A percentile compares a stretch with the other conserved stretches of the same genome.
Evolutionary conservation across 495 filamentous ascomycete genomes (phyloP).

Genomic region (Penicillium lividum): DNA sequence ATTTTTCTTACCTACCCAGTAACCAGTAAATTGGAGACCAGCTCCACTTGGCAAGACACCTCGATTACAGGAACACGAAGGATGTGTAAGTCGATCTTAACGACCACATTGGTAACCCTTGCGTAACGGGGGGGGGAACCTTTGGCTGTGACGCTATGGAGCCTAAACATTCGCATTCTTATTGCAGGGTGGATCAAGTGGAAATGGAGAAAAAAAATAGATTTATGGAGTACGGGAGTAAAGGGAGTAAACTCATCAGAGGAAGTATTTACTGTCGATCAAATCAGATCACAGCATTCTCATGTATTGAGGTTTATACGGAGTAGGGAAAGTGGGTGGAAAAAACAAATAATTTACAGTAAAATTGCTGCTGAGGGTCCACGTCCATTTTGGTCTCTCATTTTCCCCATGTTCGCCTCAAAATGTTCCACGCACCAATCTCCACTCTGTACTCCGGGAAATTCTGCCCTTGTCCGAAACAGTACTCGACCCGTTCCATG

Average conservation of each 20-base stretch:
- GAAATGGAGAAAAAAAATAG: not conserved
- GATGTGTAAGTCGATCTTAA: conserved; percentile 24
- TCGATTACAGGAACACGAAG: conserved; percentile 17
- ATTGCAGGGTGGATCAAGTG: conserved; percentile 25
- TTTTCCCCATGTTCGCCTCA: conserved; percentile 14
- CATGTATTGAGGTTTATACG: not conserved
- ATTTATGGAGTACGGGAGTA: not conserved
- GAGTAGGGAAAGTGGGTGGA: not conserved
- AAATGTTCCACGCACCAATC: conserved; percentile 14
- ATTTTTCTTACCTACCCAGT: not conserved
- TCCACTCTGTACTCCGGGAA: conserved; percentile 9
- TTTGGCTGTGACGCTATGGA: conserved; percentile 20
- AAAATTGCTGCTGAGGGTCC: not conserved
- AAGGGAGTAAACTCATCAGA: not conserved
- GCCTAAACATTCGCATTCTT: conserved; percentile 20
- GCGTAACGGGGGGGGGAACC: conserved; percentile 33
- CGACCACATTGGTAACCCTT: conserved; percentile 42
- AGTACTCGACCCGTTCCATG: conserved; percentile 25
- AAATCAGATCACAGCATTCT: conserved; percentile 28
- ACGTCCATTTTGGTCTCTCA: conserved; percentile 6
- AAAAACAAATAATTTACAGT: conserved; percentile 2
- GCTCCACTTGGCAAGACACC: conserved; percentile 21
- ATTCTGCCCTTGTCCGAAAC: conserved; percentile 22
- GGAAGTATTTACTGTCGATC: conserved; percentile 34
- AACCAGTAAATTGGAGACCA: conserved; percentile 5